Base-by-base conservation (phyloP, 2,329 filamentous ascomycete species). In the Microdochium trichocladiopsis region DNA sequence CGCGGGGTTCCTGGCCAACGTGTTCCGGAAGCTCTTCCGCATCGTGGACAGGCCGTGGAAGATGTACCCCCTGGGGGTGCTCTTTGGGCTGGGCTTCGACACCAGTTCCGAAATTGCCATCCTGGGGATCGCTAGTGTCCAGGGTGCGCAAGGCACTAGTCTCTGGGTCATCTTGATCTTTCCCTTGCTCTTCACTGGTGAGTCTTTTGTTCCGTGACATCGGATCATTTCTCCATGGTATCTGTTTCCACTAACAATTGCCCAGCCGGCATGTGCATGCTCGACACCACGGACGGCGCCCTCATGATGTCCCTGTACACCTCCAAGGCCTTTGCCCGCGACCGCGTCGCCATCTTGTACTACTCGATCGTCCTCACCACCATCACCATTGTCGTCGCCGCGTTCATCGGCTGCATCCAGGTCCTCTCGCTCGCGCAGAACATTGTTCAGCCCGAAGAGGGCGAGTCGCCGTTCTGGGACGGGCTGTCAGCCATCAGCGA, bases 111-210 rank as follows among this genome's bases (percentile, higher is more conserved):
- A 99, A 67, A 89, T 97, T 62, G 93, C 94, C 0, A 78, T 99
- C 8, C 71, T 99, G 1, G 94, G 93, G 0, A 95, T 97, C 57
- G 88, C 90, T 0, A 91, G 88, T 25, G 84, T 99, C 2, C 88
- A 96, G 62, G 92, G 88, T 0, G 84, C 90, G 0, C 79, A 87
- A 55, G 93, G 93, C 1, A 96, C 91, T 0, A 90, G 85, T 28
- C 86, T 97, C 54, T 99, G 94, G 94, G 73, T 96, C 14, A 97
- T 97, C 55, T 69, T 97, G 28, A 86, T 99, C 50, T 96, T 96
- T 53, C 94, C 94, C 0, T 68, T 93, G 1, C 73, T 97, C 1
- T 97, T 97, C 63, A 96, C 93, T 0, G 81, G 86, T 87, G 68
- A 64, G 75, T 64, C 14, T 36, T 21, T 4, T 21, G 33, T 41